These are phyloP conservation scores for Rhinocladiella mackenziei DNA, from an alignment of 2,329 filamentous ascomycete species.

Conservation along the genomic window DNA sequence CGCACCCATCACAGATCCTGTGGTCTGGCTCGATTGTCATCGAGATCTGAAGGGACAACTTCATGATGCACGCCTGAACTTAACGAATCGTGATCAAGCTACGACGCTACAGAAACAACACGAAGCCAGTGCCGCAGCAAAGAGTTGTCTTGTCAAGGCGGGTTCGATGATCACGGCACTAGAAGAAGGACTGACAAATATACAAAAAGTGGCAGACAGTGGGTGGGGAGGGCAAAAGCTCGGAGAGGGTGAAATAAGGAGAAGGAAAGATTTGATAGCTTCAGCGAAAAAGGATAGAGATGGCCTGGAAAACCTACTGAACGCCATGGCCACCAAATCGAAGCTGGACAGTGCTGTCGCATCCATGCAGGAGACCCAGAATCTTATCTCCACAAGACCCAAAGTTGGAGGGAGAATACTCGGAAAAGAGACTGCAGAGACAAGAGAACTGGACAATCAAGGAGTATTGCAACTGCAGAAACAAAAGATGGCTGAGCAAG, in stretches of 20 bases:
- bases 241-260: constrained; percentile 58
- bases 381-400: constrained; percentile 35
- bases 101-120: constrained; percentile 58
- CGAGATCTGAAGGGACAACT: constrained; percentile 57
- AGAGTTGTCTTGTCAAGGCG: constrained; percentile 56
- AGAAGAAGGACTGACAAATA: constrained; percentile 52
- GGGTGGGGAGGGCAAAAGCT: constrained; percentile 38
- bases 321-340: constrained; percentile 54
- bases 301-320: constrained; percentile 57
- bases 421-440: constrained; percentile 57
- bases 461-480: constrained; percentile 61
- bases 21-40: constrained; percentile 60
- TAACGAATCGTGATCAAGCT: constrained; percentile 59
- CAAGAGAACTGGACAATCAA: constrained; percentile 60
- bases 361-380: constrained; percentile 45
- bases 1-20: constrained; percentile 48
- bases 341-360: constrained; percentile 45
- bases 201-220: constrained; percentile 30
- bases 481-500: constrained; percentile 60
- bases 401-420: constrained; percentile 48
- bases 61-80: constrained; percentile 55
- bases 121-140: constrained; percentile 59
- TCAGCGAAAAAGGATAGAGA: constrained; percentile 59
- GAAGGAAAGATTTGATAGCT: constrained; percentile 55
- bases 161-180: constrained; percentile 53